Conservation (phyloP, 2,329 filamentous ascomycete species). For the Aspergillus novofumigatus region DNA sequence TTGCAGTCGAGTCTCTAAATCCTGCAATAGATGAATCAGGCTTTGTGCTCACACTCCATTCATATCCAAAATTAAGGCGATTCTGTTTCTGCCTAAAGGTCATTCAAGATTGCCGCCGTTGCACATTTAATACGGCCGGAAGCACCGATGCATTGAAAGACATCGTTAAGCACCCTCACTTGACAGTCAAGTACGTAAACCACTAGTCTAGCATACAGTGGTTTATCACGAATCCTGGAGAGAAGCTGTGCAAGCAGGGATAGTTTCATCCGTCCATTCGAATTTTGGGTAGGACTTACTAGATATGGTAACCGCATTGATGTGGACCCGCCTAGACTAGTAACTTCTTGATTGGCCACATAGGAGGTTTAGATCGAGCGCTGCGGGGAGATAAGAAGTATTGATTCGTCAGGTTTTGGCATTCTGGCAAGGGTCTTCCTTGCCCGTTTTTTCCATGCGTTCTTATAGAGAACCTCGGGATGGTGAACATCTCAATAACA, state of each 20-base stretch:
- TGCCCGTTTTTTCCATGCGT: not conserved
- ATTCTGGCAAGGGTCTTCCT: not conserved
- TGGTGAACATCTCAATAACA: too few relatives aligned
- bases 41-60: not conserved
- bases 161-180: not conserved
- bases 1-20: too few relatives aligned
- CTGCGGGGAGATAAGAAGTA: not conserved
- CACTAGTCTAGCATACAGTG: not conserved
- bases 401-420: constrained; percentile 8
- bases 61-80: not conserved
- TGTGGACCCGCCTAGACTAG: not conserved
- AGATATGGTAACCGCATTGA: not conserved
- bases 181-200: not conserved
- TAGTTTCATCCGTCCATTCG: not conserved
- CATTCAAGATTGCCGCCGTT: not conserved
- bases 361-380: not conserved
- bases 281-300: not conserved
- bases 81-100: not conserved
- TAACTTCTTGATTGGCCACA: not conserved
- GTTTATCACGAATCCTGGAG: not conserved
- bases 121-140: not conserved
- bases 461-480: not conserved
- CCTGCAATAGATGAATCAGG: not conserved
- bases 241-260: not conserved
- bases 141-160: not conserved